Conservation (phyloP, 1,139 yeast species). For the Komagataea norvegica region DNA sequence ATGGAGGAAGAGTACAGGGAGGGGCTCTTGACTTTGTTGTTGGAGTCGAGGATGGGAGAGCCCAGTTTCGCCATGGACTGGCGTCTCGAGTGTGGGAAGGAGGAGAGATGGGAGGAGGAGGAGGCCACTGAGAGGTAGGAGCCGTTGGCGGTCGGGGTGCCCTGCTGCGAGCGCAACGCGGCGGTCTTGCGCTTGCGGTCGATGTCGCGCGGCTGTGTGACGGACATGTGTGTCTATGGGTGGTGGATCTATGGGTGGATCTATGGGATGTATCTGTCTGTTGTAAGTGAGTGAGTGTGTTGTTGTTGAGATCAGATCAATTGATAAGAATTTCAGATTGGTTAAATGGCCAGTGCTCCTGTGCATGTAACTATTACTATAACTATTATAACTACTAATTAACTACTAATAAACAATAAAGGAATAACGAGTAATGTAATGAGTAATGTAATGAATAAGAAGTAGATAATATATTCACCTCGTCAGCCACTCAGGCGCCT, state of each 20-base stretch:
- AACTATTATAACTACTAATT: no score
- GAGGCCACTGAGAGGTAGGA: neutral
- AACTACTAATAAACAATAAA: no score
- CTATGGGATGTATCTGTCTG: no score
- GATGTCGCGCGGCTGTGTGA: slow-evolving; percentile 1
- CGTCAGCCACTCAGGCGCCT: slow-evolving; percentile 46
- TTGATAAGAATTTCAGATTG: neutral
- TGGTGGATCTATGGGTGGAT: neutral
- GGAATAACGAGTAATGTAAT: no score
- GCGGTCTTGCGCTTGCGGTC: neutral
- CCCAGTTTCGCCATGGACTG: slow-evolving; percentile 18
- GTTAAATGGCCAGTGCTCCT: neutral
- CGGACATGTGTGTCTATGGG: neutral
- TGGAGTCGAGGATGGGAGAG: slow-evolving; percentile 16
- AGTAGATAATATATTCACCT: slow-evolving; percentile 1
- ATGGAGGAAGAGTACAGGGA: slow-evolving; percentile 5
- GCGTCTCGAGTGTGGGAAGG: slow-evolving; percentile 11
- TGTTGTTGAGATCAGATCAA: neutral
- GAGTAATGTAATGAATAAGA: no score
- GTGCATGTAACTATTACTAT: no score
- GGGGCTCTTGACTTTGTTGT: slow-evolving; percentile 10
- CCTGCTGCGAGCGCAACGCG: neutral
- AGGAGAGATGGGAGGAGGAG: slow-evolving; percentile 1
- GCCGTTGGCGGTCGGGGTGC: neutral
- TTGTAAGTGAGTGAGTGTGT: no score